Base-by-base conservation (phyloP, 148 eudicot species). In the Rhododendron henanense region DNA sequence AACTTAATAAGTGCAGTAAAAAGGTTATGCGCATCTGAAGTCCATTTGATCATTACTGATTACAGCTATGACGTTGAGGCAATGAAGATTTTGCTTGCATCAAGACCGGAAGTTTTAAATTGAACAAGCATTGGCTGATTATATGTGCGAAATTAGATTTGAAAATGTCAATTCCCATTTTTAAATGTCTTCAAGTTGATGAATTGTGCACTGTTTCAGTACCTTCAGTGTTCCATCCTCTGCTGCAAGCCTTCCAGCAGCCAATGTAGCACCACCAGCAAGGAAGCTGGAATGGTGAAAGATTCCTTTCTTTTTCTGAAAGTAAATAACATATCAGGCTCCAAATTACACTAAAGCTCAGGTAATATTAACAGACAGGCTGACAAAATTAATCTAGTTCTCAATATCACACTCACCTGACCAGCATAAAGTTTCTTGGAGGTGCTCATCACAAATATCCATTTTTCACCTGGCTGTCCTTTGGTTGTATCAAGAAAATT, bases 221-320 rank as follows among this genome's bases (percentile, higher is more conserved):
- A 96, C 99, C 99, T 94, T 90, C 73, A 96, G 94, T 51, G 79
- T 85, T 90, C 99, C 99, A 84, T 91, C 87, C 81, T 92, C 92
- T 51, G 83, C 95, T 35, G 81, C 86, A 84, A 96, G 94, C 89
- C 98, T 91, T 83, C 99, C 99, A 85, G 99, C 98, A 89, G 99
- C 97, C 84, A 95, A 83, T 82, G 98, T 94, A 79, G 97, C 94
- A 79, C 97, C 99, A 82, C 99, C 99, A 81, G 99, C 99, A 53
- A 96, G 96, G 90, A 96, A 95, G 89, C 96, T 95, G 47, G 99
- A 96, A 90, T 96, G 99, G 89, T 96, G 99, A 90, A 96, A 96
- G 53, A 33, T 87, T 78, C 98, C 99, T 87, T 95, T 96, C 90
- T 93, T 94, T 88, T 96, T 96, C 99, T 96, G 94, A 78, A 82